Conservation (phyloP, 2,329 filamentous ascomycete species). For the Neofusicoccum laricinum region DNA sequence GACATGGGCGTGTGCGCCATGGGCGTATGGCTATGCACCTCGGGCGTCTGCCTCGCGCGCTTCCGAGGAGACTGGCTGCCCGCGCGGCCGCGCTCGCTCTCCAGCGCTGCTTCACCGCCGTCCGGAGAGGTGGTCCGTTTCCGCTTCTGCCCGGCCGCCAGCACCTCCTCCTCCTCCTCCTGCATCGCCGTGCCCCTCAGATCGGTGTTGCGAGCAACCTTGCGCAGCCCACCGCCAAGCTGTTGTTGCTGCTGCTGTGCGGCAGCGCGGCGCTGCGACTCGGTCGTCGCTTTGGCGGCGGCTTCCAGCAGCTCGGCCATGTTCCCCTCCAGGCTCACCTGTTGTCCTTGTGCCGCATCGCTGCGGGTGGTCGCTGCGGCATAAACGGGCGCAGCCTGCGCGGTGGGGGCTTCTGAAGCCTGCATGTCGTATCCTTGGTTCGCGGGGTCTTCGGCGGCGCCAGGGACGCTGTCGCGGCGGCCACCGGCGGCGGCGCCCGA, state of each 20-base stretch:
- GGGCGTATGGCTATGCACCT: background rate
- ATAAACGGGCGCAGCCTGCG: background rate
- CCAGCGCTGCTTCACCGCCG: background rate
- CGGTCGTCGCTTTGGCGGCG: conserved; percentile 34
- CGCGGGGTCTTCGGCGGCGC: background rate
- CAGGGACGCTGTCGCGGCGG: background rate
- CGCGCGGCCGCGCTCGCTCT: background rate
- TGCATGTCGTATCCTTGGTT: background rate
- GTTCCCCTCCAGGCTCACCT: background rate
- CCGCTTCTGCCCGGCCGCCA: conserved; percentile 9
- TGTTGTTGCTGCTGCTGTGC: background rate
- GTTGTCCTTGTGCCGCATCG: background rate
- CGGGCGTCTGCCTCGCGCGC: conserved; percentile 19
- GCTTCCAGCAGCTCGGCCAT: conserved; percentile 36
- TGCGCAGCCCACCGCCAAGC: background rate
- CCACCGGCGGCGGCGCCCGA: background rate
- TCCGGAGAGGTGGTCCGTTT: conserved; percentile 1
- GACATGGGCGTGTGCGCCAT: conserved; percentile 3
- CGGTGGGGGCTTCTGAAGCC: background rate
- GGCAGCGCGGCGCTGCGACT: conserved; percentile 15
- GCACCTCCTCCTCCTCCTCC: background rate
- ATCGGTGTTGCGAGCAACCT: background rate
- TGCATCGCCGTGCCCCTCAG: conserved; percentile 11
- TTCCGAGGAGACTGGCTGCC: conserved; percentile 17
- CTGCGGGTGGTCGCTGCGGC: background rate